These are phyloP conservation scores for Albugo candida DNA, from an alignment of 352 stramenopile genomes.

Conservation along the genomic window DNA sequence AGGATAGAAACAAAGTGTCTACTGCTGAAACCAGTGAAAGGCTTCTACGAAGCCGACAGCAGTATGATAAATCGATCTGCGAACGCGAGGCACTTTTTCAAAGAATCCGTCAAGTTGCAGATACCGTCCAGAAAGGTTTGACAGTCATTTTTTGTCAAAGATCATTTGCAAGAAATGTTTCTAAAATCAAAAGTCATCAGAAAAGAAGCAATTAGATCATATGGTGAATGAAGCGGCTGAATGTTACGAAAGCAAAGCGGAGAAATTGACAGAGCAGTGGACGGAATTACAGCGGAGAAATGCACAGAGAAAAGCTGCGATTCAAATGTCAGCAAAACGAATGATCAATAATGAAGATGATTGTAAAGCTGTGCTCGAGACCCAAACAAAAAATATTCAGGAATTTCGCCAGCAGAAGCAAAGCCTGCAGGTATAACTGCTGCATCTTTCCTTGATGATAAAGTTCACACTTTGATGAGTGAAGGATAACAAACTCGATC, in stretches of 20 bases:
- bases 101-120: constrained; percentile 19
- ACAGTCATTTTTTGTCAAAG: neutral
- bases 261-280: constrained; percentile 29
- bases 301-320: constrained; percentile 39
- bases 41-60: constrained; percentile 17
- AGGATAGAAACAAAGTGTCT: constrained; percentile 8
- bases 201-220: constrained; percentile 27
- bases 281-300: constrained; percentile 57
- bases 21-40: constrained; percentile 13
- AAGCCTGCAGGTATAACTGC: constrained; percentile 18
- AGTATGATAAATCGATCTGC: constrained; percentile 20
- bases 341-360: constrained; percentile 73
- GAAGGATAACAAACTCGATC: no score
- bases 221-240: constrained; percentile 13
- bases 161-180: neutral
- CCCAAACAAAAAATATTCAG: constrained; percentile 51
- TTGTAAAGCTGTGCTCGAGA: constrained; percentile 42
- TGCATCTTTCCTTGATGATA: no score
- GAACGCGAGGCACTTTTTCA: constrained; percentile 21
- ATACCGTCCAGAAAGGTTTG: constrained; percentile 22
- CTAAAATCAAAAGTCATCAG: constrained; percentile 2
- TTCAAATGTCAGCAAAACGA: constrained; percentile 43
- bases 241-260: constrained; percentile 27
- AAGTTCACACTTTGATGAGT: no score
- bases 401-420: constrained; percentile 51